phyloP scores from a whole-genome alignment of 1,284 basidiomycete species.

The Austroboletus niveus region DNA sequence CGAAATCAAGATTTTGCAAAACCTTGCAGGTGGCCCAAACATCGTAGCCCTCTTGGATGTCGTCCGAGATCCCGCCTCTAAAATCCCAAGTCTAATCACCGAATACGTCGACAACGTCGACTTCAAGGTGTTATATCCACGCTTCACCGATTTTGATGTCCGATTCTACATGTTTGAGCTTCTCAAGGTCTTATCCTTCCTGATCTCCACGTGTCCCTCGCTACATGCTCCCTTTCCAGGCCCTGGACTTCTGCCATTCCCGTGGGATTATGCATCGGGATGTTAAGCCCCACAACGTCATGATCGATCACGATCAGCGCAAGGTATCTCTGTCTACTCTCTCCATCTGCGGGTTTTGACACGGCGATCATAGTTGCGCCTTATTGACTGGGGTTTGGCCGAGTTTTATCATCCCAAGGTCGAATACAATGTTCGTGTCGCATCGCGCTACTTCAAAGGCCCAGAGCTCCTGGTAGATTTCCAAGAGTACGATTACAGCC shows the following conservation, averaged over 20 bases:
- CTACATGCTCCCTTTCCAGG: constrained; percentile 44
- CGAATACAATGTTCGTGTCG: constrained; percentile 97
- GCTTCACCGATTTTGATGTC: constrained; percentile 93
- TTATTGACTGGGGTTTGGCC: constrained; percentile 99
- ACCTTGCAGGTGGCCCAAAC: constrained; percentile 94
- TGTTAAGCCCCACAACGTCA: constrained; percentile 99
- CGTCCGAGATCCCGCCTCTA: constrained; percentile 90
- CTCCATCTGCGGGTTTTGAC: constrained; percentile 10
- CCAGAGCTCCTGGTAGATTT: constrained; percentile 97
- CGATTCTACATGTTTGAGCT: constrained; percentile 97
- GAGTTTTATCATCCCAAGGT: constrained; percentile 99
- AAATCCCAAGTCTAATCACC: constrained; percentile 97
- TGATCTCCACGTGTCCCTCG: constrained; percentile 5
- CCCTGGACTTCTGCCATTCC: constrained; percentile 97
- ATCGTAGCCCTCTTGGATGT: constrained; percentile 89
- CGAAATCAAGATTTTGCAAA: constrained; percentile 98
- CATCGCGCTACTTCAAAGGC: constrained; percentile 97
- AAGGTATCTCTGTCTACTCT: constrained; percentile 56
- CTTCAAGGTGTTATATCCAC: constrained; percentile 96
- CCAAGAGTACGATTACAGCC: constrained; percentile 95
- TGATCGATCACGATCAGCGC: constrained; percentile 98
- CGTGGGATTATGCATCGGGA: constrained; percentile 99
- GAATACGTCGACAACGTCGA: constrained; percentile 99
- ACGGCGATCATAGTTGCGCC: constrained; percentile 62
- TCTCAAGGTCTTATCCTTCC: constrained; percentile 65